Conservation (phyloP, 805 yeast genomes). For the Starmerella roubikii region DNA sequence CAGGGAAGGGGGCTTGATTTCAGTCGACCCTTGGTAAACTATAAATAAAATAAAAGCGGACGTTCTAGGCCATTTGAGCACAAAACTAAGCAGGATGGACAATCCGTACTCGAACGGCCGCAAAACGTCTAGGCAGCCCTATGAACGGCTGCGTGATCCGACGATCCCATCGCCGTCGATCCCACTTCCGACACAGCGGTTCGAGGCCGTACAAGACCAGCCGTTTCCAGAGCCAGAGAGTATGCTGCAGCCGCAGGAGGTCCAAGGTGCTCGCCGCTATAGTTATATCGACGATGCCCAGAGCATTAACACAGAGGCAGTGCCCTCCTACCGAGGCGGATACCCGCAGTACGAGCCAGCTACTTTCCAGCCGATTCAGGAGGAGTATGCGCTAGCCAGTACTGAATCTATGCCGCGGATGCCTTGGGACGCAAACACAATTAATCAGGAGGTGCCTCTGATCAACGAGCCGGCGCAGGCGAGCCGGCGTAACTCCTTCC, state of each 20-base stretch:
- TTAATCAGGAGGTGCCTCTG: slow-evolving; percentile 2
- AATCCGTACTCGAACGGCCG: slow-evolving; percentile 14
- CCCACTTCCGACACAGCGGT: too few relatives aligned
- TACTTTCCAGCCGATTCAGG: too few relatives aligned
- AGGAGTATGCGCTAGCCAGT: too few relatives aligned
- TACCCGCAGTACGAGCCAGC: neutral
- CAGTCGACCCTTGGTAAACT: too few relatives aligned
- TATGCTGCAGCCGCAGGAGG: neutral
- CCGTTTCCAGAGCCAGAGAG: slow-evolving; percentile 3
- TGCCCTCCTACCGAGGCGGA: neutral
- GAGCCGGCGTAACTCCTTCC: too few relatives aligned
- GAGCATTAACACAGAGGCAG: slow-evolving; percentile 1
- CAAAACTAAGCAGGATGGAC: neutral
- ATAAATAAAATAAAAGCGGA: too few relatives aligned
- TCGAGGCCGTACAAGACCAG: neutral
- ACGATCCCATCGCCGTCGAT: neutral
- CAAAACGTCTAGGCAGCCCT: slow-evolving; percentile 4
- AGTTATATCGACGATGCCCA: neutral
- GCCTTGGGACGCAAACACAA: slow-evolving; percentile 15
- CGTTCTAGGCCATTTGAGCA: too few relatives aligned
- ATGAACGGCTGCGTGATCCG: slow-evolving; percentile 7
- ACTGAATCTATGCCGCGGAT: too few relatives aligned
- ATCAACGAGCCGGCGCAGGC: neutral
- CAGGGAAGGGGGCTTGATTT: too few relatives aligned
- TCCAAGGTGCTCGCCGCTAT: neutral